phyloP scores from a whole-genome alignment of 768 basidiomycete genomes.

The Filobasidium wieringae region DNA sequence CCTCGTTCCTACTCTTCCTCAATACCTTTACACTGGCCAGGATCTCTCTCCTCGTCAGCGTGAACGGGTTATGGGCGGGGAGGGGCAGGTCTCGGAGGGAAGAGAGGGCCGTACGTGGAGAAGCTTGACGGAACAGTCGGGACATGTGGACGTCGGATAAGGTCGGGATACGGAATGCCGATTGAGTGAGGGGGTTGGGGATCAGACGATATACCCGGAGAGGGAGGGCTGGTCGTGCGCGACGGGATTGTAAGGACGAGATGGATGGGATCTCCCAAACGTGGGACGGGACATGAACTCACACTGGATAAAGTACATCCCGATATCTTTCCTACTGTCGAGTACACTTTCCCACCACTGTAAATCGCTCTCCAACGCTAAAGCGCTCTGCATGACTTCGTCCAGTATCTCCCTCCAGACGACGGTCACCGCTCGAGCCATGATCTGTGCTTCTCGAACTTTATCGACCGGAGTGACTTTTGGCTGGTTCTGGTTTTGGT shows the following conservation, averaged over 20 bases:
- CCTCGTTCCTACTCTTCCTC: constrained; percentile 20
- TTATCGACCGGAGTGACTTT: constrained; percentile 17
- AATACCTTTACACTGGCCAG: constrained; percentile 25
- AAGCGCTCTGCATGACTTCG: constrained; percentile 54
- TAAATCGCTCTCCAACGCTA: constrained; percentile 59
- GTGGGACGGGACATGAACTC: not conserved
- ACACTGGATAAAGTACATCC: constrained; percentile 70
- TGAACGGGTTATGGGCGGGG: constrained; percentile 24
- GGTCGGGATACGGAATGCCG: constrained; percentile 17
- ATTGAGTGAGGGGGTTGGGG: constrained; percentile 13
- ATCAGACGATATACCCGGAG: constrained; percentile 24
- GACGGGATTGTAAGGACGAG: not conserved
- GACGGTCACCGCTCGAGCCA: constrained; percentile 31
- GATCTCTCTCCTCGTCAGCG: constrained; percentile 33
- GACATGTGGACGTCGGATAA: constrained; percentile 12
- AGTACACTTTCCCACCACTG: constrained; percentile 74
- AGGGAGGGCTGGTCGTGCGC: constrained; percentile 25
- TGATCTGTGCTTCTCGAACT: constrained; percentile 26
- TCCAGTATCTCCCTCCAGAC: constrained; percentile 49
- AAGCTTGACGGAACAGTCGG: constrained; percentile 41
- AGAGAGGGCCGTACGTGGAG: constrained; percentile 26
- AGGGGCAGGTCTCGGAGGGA: constrained; percentile 18
- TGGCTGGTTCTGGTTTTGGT: not conserved
- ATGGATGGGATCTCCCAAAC: constrained; percentile 6
- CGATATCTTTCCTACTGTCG: constrained; percentile 49